phyloP scores from a whole-genome alignment of 1,284 basidiomycete species.

The Leucoagaricus sp. region DNA sequence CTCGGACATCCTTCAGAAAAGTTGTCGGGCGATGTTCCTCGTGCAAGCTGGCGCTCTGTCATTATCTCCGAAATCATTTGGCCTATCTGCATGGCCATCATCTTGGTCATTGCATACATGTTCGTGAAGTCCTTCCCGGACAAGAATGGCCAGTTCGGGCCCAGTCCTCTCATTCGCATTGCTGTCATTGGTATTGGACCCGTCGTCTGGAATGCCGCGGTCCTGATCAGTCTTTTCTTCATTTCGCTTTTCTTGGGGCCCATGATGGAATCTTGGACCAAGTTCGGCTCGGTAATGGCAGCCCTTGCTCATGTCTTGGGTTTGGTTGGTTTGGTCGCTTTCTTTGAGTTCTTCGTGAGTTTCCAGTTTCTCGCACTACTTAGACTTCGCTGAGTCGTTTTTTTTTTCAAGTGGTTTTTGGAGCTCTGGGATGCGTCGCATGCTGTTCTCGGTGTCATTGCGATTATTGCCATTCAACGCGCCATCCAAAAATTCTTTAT shows the following conservation, averaged over 20 bases:
- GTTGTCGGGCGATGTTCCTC: constrained; percentile 87
- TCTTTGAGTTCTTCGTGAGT: constrained; percentile 95
- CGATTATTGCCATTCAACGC: constrained; percentile 87
- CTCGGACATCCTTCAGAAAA: constrained; percentile 96
- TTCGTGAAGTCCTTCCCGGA: constrained; percentile 88
- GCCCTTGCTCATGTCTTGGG: constrained; percentile 80
- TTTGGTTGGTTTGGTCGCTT: constrained; percentile 80
- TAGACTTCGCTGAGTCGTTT: constrained; percentile 19
- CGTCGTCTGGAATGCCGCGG: constrained; percentile 92
- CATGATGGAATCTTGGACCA: constrained; percentile 83
- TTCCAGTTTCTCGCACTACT: constrained; percentile 7
- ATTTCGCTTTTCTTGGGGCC: constrained; percentile 91
- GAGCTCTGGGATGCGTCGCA: constrained; percentile 96
- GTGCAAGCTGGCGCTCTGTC: constrained; percentile 86
- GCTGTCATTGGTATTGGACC: constrained; percentile 91
- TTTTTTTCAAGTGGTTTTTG: constrained; percentile 80
- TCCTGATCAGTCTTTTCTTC: constrained; percentile 88
- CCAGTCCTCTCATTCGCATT: constrained; percentile 88
- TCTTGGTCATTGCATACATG: constrained; percentile 90
- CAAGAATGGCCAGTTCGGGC: constrained; percentile 30
- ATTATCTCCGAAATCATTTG: constrained; percentile 85
- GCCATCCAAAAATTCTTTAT: constrained; percentile 93
- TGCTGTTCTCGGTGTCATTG: constrained; percentile 86
- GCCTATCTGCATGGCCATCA: constrained; percentile 74
- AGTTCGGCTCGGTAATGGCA: constrained; percentile 92